Evolutionary conservation across 345 rosid species (phyloP), one percentile per base, ranked within the genome.

Genomic region (Salix suchowensis): DNA sequence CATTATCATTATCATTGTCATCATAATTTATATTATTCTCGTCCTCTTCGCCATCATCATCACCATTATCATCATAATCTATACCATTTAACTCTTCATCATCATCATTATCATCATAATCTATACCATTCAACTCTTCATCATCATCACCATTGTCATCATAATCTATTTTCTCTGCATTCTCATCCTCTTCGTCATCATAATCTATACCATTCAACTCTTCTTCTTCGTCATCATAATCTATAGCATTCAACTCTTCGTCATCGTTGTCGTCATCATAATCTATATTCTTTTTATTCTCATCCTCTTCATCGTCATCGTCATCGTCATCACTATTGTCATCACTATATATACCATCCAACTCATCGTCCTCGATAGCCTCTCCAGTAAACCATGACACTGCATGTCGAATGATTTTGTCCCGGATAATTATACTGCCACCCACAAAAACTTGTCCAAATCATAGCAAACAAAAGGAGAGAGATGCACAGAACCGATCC

Each of bases 351-450:
- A 18, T 58, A 6, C 3, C 71, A 18, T 72, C 81, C 24, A 50
- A 62, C 13, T 66, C 72, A 52, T 66, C 76, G 24, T 34, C 76
- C 55, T 65, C 42, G 19, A 67, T 65, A 26, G 72, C 76, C 76
- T 78, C 76, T 50, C 81, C 73, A 6, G 81, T 78, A 52, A 34
- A 78, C 81, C 81, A 78, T 52, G 81, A 78, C 30, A 78, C 68
- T 18, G 81, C 81, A 72, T 72, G 76, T 6, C 67, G 81, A 28
- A 72, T 78, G 40, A 78, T 78, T 73, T 78, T 78, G 72, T 78
- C 76, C 67, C 76, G 76, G 65, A 66, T 66, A 19, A 67, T 66
- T 24, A 76, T 71, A 23, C 81, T 74, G 2, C 24, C n/a, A 74
- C 9, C 46, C 34, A 34, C 18, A 50, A 74, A 42, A 48, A 11